These are phyloP conservation scores for Entomortierella lignicola DNA, from an alignment of 192 early-diverging fungal species.

Conservation along the genomic window DNA sequence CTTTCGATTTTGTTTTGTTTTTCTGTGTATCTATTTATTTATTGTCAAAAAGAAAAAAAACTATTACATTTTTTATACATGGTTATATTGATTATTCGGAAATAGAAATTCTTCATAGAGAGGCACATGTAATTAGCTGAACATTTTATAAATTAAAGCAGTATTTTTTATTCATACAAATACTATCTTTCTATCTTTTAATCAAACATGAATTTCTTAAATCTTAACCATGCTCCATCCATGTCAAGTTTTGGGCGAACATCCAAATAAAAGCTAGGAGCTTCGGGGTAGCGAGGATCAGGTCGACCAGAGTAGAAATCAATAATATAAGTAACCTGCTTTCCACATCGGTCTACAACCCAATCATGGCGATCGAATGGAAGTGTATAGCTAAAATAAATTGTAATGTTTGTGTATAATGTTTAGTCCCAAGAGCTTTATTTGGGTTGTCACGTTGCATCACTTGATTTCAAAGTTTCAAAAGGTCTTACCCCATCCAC, in stretches of 20 bases:
- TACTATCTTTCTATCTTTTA: conserved; percentile 12
- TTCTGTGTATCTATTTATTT: neutral
- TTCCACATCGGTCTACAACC: conserved; percentile 92
- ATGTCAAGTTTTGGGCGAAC: conserved; percentile 84
- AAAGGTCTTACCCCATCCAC: conserved; percentile 71
- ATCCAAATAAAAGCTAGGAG: conserved; percentile 83
- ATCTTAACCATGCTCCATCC: conserved; percentile 66
- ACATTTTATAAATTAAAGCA: neutral
- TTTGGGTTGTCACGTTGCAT: too few species aligned
- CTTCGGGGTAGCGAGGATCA: conserved; percentile 57
- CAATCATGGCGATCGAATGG: conserved; percentile 97
- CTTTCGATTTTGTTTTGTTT: neutral
- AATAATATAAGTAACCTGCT: conserved; percentile 87
- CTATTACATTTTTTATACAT: neutral
- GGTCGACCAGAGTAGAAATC: conserved; percentile 88
- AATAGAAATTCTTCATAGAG: neutral
- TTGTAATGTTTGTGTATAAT: too few species aligned
- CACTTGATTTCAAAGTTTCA: neutral
- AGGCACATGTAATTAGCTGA: neutral
- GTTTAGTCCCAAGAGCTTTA: too few species aligned
- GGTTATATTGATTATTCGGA: too few species aligned
- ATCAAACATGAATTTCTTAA: conserved; percentile 51
- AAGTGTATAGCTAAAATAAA: conserved; percentile 68
- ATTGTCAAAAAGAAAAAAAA: neutral
- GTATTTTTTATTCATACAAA: neutral